Evolutionary conservation across 1,284 basidiomycete species (phyloP), one percentile per base, ranked within the genome.

Genomic region (Trametes sp.): DNA sequence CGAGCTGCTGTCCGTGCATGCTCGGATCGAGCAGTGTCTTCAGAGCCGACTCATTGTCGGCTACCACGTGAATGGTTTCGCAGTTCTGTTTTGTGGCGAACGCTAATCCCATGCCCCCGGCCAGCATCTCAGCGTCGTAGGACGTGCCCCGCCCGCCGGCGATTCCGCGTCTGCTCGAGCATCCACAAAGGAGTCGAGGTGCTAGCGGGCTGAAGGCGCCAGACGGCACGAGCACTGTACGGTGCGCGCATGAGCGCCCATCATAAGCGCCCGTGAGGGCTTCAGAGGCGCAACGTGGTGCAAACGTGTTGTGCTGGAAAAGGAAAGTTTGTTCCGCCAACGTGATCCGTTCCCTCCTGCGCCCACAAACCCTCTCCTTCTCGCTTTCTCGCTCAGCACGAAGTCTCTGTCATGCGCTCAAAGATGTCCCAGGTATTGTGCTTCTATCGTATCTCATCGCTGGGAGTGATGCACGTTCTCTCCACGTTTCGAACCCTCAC

Each of bases 11-110:
- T 1, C 59, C 54, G 24, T 61, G 59, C 48, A 61, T 51, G 28
- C 53, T 46, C 4, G 59, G 52, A 23, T 61, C 46, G 19, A 61
- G 46, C 38, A 61, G 38, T 2, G 54, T 56, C n/a, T 45, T 21
- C 35, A 61, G 38, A 0, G 54, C 54, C 9, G 59, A 55, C 54
- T 61, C 59, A 31, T 62, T 62, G 44, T 62, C 60, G 1, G 54
- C 60, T 0, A 62, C 54, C 33, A 62, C 33, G 21, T 62, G 54
- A 11, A 62, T 57, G 33, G 60, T 62, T 1, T 62, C 54, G 26
- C 54, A 62, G 4, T 26, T 9, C 35, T 62, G 54, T n/a, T 49
- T 46, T 21, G 60, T 53, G 2, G 54, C 49, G 33, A 62, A 57
- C 5, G 50, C 60, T 14, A 62, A 26, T 7, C 41, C 42, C 54